A percentile compares a stretch with the other conserved stretches of the same genome.
These are phyloP conservation scores for Ustilago loliicola DNA, from an alignment of 1,284 basidiomycete species.

Conservation along the genomic window DNA sequence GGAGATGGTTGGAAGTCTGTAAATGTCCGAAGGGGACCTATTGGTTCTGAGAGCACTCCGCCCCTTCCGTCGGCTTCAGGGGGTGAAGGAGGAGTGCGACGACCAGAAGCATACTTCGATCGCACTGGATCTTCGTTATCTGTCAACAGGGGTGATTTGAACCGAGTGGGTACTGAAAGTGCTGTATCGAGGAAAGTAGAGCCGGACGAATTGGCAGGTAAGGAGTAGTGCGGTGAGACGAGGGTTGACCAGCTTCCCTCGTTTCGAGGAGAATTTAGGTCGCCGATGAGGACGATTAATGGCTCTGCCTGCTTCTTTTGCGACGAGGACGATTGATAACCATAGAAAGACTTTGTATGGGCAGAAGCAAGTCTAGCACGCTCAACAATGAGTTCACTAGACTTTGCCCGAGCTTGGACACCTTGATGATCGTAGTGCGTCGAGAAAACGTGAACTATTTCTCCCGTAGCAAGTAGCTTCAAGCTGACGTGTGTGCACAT, in stretches of 20 bases:
- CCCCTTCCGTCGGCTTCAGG: neutral
- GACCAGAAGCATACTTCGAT: conserved; percentile 30
- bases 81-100: neutral
- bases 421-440: conserved; percentile 63
- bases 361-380: conserved; percentile 35
- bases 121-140: conserved; percentile 42
- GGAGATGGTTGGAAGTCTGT: conserved; percentile 46
- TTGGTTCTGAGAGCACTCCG: conserved; percentile 29
- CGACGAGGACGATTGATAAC: neutral
- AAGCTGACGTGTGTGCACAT: conserved; percentile 63
- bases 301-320: conserved; percentile 25
- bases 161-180: conserved; percentile 37
- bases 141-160: conserved; percentile 33
- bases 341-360: conserved; percentile 10
- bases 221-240: conserved; percentile 47
- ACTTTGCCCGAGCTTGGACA: conserved; percentile 43
- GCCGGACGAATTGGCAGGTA: conserved; percentile 24
- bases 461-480: conserved; percentile 23
- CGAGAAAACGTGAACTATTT: conserved; percentile 57
- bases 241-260: conserved; percentile 51
- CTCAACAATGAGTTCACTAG: conserved; percentile 45
- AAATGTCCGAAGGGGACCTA: conserved; percentile 46
- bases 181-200: conserved; percentile 48
- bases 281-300: conserved; percentile 52
- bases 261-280: conserved; percentile 57